These are phyloP conservation scores for Pseudocohnilembus persalinus DNA, from an alignment of 169 alveolate genomes.

Conservation along the genomic window DNA sequence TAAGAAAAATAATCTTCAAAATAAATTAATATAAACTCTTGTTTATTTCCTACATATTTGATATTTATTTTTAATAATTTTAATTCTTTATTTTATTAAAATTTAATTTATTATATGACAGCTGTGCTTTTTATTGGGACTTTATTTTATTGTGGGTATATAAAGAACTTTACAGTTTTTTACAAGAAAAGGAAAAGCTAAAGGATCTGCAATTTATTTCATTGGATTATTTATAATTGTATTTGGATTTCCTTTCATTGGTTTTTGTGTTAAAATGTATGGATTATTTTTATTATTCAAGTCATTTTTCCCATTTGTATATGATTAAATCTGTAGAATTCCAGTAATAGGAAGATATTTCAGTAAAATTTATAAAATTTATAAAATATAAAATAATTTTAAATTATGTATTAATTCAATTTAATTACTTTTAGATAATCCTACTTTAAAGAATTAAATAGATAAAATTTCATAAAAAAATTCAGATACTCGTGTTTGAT, in stretches of 20 bases:
- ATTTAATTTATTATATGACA: neutral
- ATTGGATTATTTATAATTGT: constrained; percentile 10
- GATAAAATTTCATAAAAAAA: neutral
- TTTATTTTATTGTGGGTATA: constrained; percentile 12
- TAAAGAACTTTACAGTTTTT: constrained; percentile 3
- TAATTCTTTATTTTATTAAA: no score
- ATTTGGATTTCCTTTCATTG: constrained; percentile 28
- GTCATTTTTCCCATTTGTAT: constrained; percentile 20
- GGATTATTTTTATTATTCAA: constrained; percentile 24
- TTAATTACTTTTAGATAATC: neutral
- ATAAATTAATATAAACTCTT: no score
- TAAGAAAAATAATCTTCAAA: no score
- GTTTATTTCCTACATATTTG: no score
- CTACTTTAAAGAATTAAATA: neutral
- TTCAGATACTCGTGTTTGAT: neutral
- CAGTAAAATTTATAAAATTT: neutral
- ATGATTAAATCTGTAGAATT: constrained; percentile 22
- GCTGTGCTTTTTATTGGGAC: constrained; percentile 19
- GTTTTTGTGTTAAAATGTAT: constrained; percentile 15
- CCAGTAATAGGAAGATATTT: constrained; percentile 28
- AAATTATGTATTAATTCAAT: neutral
- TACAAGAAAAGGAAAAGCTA: constrained; percentile 10
- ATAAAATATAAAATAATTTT: neutral
- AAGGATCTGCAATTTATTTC: constrained; percentile 21
- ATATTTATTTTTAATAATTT: no score